phyloP scores from a whole-genome alignment of 169 alveolate genomes.

The Plasmodium sp. region DNA sequence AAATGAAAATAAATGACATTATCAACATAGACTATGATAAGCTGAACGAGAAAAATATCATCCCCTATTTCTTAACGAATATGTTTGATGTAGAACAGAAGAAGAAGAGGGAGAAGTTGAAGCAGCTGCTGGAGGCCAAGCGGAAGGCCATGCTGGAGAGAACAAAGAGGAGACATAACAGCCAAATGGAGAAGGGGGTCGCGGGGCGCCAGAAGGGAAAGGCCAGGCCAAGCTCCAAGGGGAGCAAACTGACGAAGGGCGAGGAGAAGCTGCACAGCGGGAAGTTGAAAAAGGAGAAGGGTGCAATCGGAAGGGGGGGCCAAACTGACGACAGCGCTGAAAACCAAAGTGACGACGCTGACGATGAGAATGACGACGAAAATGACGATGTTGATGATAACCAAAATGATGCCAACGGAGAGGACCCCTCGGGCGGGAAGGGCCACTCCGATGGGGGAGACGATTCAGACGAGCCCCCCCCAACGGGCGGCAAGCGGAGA shows the following conservation, averaged over 20 bases:
- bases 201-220: background rate
- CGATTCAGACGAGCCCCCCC: background rate
- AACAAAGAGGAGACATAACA: constrained; percentile 6
- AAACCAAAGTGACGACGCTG: background rate
- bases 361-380: background rate
- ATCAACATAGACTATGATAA: constrained; percentile 63
- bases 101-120: constrained; percentile 63
- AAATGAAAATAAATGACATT: constrained; percentile 61
- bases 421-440: background rate
- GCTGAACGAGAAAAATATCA: constrained; percentile 57
- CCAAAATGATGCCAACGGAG: background rate
- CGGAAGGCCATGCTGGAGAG: constrained; percentile 19
- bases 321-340: background rate
- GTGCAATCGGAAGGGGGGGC: background rate
- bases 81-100: constrained; percentile 52
- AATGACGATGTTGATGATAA: background rate
- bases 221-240: background rate
- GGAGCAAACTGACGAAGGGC: background rate
- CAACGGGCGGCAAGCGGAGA: background rate
- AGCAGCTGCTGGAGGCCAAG: constrained; percentile 8
- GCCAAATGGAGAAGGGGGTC: background rate
- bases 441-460: background rate
- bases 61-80: constrained; percentile 43
- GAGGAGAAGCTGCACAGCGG: background rate
- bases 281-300: background rate